These are phyloP conservation scores for Magnusiomyces ingens DNA, from an alignment of 1,139 yeast species.

Conservation along the genomic window DNA sequence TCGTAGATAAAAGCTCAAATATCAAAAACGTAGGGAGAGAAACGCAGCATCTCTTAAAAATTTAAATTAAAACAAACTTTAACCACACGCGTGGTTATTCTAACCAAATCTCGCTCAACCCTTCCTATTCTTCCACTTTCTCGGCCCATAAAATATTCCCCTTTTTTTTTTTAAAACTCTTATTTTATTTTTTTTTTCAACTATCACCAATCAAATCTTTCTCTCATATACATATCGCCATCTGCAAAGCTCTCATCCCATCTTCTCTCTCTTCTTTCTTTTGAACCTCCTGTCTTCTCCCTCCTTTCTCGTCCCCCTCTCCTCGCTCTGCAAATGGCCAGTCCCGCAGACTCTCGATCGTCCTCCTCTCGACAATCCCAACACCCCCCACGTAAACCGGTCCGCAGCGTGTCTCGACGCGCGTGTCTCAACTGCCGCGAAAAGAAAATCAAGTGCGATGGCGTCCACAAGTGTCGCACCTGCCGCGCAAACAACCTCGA, in stretches of 20 bases:
- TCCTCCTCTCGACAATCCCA: background rate
- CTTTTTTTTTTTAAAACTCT: background rate
- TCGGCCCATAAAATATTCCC: background rate
- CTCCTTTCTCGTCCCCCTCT: background rate
- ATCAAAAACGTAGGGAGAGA: no score
- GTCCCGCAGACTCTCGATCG: background rate
- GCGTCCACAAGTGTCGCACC: slow-evolving; percentile 44
- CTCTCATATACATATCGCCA: no score
- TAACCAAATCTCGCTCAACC: no score
- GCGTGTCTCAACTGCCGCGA: slow-evolving; percentile 60
- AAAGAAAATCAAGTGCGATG: slow-evolving; percentile 58
- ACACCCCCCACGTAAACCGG: slow-evolving; percentile 16
- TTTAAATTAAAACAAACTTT: no score
- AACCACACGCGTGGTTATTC: no score
- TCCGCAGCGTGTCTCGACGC: slow-evolving; percentile 47
- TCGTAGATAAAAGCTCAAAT: no score
- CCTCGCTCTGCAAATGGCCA: background rate
- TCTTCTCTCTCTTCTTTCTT: background rate
- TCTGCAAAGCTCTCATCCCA: background rate
- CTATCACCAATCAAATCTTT: no score
- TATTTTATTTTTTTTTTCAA: background rate
- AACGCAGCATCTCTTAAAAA: no score
- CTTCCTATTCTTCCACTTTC: no score
- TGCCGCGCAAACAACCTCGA: slow-evolving; percentile 44
- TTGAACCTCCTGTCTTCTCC: background rate